phyloP scores from a whole-genome alignment of 129 eudicot species.

The Ambrosia artemisiifolia region DNA sequence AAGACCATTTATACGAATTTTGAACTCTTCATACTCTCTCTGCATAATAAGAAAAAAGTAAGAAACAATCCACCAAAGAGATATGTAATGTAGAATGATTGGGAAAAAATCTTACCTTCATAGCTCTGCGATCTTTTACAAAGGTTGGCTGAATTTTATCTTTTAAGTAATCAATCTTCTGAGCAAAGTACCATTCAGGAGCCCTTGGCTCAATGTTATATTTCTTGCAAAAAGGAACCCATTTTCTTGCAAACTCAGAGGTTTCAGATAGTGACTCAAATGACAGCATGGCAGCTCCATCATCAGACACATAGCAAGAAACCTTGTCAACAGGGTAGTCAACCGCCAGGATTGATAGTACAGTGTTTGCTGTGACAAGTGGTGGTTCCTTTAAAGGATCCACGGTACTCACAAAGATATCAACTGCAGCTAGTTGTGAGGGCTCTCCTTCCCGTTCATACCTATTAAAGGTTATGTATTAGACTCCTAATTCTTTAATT shows the following conservation, averaged over 20 bases:
- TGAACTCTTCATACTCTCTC: conserved; percentile 98
- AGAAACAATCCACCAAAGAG: conserved; percentile 7
- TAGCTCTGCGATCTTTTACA: conserved; percentile 98
- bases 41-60: conserved; percentile 25
- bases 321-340: conserved; percentile 99
- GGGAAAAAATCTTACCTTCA: conserved; percentile 55
- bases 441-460: conserved; percentile 99
- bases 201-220: conserved; percentile 96
- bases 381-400: conserved; percentile 99
- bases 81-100: background rate
- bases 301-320: conserved; percentile 99
- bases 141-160: conserved; percentile 91
- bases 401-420: conserved; percentile 98
- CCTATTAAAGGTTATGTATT: conserved; percentile 37
- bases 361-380: conserved; percentile 97
- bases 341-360: conserved; percentile 90
- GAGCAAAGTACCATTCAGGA: conserved; percentile 93
- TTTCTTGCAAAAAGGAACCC: conserved; percentile 96
- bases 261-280: conserved; percentile 97
- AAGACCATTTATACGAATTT: conserved; percentile 86
- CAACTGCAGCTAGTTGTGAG: conserved; percentile 96
- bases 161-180: conserved; percentile 87
- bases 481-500: conserved; percentile 1
- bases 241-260: conserved; percentile 90
- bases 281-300: conserved; percentile 97